A percentile compares a stretch with the other conserved stretches of the same genome.
Conservation (phyloP, 768 basidiomycete species). For the Lenzites betulinus region DNA sequence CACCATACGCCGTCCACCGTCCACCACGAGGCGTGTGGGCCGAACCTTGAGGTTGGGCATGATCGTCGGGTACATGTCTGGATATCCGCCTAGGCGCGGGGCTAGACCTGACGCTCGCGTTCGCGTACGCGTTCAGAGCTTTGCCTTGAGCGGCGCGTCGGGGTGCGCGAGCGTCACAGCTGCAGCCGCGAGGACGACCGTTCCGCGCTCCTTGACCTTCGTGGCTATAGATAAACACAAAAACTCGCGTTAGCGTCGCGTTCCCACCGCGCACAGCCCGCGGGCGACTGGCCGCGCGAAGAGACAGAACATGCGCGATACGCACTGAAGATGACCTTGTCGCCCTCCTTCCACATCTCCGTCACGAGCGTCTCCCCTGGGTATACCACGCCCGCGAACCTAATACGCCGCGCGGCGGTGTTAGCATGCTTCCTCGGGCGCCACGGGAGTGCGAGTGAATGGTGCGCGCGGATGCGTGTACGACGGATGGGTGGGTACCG, state of each 20-base stretch:
- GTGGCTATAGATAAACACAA: constrained; percentile 49
- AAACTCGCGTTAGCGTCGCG: neutral
- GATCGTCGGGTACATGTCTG: no score
- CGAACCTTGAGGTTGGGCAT: no score
- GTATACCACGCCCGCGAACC: constrained; percentile 89
- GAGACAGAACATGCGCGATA: constrained; percentile 19
- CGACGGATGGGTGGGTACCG: neutral
- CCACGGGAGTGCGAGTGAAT: neutral
- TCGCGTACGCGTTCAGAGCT: constrained; percentile 50
- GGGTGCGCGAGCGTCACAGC: constrained; percentile 70
- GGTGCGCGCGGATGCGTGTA: neutral
- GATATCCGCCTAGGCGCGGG: no score
- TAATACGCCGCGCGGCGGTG: constrained; percentile 28
- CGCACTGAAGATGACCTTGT: constrained; percentile 90
- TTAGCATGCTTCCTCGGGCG: neutral
- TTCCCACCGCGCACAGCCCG: constrained; percentile 5
- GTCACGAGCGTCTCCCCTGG: constrained; percentile 96
- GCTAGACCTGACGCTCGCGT: no score
- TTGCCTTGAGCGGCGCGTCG: constrained; percentile 51
- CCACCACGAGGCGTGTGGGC: no score
- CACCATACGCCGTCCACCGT: no score
- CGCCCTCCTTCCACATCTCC: constrained; percentile 97
- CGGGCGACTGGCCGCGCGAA: neutral
- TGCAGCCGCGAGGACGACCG: constrained; percentile 73
- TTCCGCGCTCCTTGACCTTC: constrained; percentile 85